These are phyloP conservation scores for Candida ovalis DNA, from an alignment of 805 yeast genomes.

Conservation along the genomic window DNA sequence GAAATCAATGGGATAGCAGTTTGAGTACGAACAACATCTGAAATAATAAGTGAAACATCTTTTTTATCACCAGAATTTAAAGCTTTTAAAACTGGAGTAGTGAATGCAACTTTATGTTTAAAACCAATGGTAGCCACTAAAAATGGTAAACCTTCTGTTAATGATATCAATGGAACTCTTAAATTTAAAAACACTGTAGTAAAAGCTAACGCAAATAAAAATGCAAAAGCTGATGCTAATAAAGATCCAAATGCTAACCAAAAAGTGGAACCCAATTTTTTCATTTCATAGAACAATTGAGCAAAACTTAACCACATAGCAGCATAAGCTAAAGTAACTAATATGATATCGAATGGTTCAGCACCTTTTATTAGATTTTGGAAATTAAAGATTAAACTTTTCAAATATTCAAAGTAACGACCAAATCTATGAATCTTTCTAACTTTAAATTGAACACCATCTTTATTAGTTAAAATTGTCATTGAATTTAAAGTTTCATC, in stretches of 20 bases:
- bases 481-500: slow-evolving; percentile 22
- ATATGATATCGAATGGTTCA: slow-evolving; percentile 78
- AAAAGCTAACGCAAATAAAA: slow-evolving; percentile 70
- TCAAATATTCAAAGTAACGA: slow-evolving; percentile 51
- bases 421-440: slow-evolving; percentile 54
- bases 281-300: slow-evolving; percentile 73
- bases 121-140: slow-evolving; percentile 90
- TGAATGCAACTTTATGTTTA: slow-evolving; percentile 74
- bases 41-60: slow-evolving; percentile 31
- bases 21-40: slow-evolving; percentile 29
- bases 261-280: slow-evolving; percentile 71
- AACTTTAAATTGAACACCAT: slow-evolving; percentile 58
- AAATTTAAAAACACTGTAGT: slow-evolving; percentile 53
- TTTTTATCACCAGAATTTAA: slow-evolving; percentile 25
- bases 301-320: slow-evolving; percentile 86
- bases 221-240: slow-evolving; percentile 76
- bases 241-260: slow-evolving; percentile 84
- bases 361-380: slow-evolving; percentile 58
- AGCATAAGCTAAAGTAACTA: slow-evolving; percentile 74
- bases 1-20: slow-evolving; percentile 55
- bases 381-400: slow-evolving; percentile 37
- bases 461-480: slow-evolving; percentile 20
- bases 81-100: slow-evolving; percentile 52
- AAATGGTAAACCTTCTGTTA: slow-evolving; percentile 91
- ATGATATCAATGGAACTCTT: slow-evolving; percentile 64